Conservation (phyloP, 495 filamentous ascomycete species). For the Apiosordaria backusii region DNA sequence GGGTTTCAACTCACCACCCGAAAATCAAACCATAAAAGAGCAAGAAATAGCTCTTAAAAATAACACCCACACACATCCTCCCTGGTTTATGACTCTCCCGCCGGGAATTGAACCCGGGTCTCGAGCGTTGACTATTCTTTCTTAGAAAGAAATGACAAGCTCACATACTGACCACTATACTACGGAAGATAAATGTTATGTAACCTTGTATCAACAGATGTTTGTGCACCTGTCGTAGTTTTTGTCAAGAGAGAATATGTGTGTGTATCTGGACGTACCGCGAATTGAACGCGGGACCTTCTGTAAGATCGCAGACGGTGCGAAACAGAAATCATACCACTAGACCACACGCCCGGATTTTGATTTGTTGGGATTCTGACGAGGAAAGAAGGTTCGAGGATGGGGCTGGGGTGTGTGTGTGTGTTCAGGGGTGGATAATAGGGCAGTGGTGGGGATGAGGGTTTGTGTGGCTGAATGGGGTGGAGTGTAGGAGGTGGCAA, state of each 20-base stretch:
- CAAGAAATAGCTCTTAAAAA: background rate
- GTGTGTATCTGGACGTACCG: background rate
- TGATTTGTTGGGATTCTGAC: background rate
- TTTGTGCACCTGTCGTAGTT: slow-evolving; percentile 2
- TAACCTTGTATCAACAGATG: background rate
- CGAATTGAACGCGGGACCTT: slow-evolving; percentile 6
- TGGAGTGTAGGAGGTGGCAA: background rate
- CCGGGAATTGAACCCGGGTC: slow-evolving; percentile 11
- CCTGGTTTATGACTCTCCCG: background rate
- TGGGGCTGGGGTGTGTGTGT: background rate
- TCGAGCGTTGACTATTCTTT: slow-evolving; percentile 3
- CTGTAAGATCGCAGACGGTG: background rate
- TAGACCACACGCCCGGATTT: slow-evolving; percentile 2
- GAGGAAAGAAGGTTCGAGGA: background rate
- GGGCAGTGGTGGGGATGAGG: background rate
- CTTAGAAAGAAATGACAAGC: slow-evolving; percentile 11
- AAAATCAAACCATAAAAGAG: background rate
- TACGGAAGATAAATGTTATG: background rate
- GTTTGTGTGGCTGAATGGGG: background rate
- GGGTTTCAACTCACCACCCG: too few species aligned
- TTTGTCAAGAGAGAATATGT: background rate
- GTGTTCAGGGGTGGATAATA: background rate
- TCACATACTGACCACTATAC: slow-evolving; percentile 10
- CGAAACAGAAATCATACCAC: slow-evolving; percentile 7
- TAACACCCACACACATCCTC: background rate